Base-by-base conservation (phyloP, 768 basidiomycete genomes). In the Piloderma croceum region DNA sequence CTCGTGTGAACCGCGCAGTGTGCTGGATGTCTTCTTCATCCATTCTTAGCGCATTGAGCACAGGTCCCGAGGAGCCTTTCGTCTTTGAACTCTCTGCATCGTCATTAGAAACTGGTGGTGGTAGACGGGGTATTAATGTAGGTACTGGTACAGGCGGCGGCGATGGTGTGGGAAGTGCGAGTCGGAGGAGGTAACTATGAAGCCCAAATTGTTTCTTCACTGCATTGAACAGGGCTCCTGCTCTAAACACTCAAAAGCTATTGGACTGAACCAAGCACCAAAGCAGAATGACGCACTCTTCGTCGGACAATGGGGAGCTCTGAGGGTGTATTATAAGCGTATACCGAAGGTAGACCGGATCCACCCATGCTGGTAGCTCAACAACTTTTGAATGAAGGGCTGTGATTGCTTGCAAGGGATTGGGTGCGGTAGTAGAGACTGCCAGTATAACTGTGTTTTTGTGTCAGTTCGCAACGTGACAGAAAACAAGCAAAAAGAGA, bases 181-280 rank as follows among this genome's bases (percentile, higher is more conserved):
- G 66, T 11, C 75, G 57, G 24, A 91, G 74, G 9, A 91, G 68
- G 57, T 82, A 85, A 37, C 75, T 77, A 53, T 90, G 80, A 11
- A 90, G 64, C 12, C 87, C 88, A 59, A 76, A 85, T 56, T 90
- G 88, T 58, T 86, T 90, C 71, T 87, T 91, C 41, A 86, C 81
- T 2, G 88, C 89, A 50, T 90, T 91, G 58, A 81, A 83, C 11
- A 91, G 69, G 9, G 89, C 85, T 24, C 68, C 71, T 21, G 83
- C 82, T 64, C 89, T 91, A 50, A 13, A 38, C 38, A 24, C 19
- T 24, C 18, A 43, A 38, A 18, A 17, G 23, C 11, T 10, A 21
- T 31, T 36, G n/a, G 35, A 29, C 55, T 31, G 57, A 23, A 18
- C 5, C 10, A 20, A 34, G 12, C n/a, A 24, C 18, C 12, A 50